A percentile compares a stretch with the other conserved stretches of the same genome.
phyloP scores from a whole-genome alignment of 257 asterid species.

The Solanum neorickii region DNA sequence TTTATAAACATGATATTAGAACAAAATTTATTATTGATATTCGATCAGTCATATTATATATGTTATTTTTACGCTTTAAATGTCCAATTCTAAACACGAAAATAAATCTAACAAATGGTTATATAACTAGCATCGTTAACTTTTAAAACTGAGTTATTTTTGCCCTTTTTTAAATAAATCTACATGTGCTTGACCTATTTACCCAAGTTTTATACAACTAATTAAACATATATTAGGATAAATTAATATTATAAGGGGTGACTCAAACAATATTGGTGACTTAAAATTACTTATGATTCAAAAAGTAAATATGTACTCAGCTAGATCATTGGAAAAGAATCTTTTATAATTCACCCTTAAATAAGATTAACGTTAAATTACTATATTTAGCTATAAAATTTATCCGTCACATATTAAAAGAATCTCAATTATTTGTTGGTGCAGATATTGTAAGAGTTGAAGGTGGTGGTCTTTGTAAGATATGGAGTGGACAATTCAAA shows the following conservation, averaged over 20 bases:
- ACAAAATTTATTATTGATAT: not conserved
- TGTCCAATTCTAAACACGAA: not conserved
- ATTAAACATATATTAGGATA: not conserved
- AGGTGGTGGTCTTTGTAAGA: not conserved
- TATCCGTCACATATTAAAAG: fast-evolving
- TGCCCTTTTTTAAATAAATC: not conserved
- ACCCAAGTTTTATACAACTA: not conserved
- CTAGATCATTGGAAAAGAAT: not conserved
- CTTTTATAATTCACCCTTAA: not conserved
- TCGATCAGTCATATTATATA: not conserved
- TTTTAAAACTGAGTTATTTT: no score
- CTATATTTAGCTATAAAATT: not conserved
- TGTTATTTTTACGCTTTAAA: not conserved
- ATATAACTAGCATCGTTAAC: no score
- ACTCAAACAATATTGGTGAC: not conserved
- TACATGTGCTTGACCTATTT: not conserved
- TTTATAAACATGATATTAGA: not conserved
- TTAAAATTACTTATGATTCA: not conserved
- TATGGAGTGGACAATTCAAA: not conserved
- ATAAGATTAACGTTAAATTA: fast-evolving
- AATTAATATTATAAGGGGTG: not conserved
- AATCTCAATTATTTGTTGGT: not conserved
- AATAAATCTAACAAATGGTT: no score
- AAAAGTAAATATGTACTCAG: no score
- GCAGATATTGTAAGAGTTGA: not conserved